These are phyloP conservation scores for Ustilago nuda DNA, from an alignment of 1,284 basidiomycete species.

Conservation along the genomic window DNA sequence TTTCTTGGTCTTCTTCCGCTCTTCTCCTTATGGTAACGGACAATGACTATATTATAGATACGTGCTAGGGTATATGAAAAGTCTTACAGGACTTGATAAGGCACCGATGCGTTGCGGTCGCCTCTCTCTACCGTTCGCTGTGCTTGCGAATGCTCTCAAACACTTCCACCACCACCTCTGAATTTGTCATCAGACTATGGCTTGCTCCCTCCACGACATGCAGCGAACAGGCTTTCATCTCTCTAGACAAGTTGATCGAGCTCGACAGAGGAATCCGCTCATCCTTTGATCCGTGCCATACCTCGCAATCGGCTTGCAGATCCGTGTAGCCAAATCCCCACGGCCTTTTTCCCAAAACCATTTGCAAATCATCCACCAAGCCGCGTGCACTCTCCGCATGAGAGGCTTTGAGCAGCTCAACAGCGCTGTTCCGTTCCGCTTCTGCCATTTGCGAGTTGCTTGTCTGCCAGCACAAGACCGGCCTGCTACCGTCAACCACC, in stretches of 20 bases:
- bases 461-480: neutral
- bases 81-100: neutral
- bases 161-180: constrained; percentile 54
- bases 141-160: constrained; percentile 54
- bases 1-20: too few relatives aligned
- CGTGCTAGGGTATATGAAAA: neutral
- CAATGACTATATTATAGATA: neutral
- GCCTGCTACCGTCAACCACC: constrained; percentile 10
- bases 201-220: constrained; percentile 87
- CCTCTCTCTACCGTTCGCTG: neutral
- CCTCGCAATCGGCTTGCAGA: constrained; percentile 81
- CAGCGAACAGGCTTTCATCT: constrained; percentile 83
- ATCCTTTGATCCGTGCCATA: constrained; percentile 94
- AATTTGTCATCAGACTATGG: constrained; percentile 88
- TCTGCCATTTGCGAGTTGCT: constrained; percentile 6
- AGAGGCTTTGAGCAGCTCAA: constrained; percentile 89
- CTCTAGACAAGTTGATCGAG: constrained; percentile 87
- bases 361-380: constrained; percentile 87
- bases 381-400: constrained; percentile 93
- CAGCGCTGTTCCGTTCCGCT: constrained; percentile 66
- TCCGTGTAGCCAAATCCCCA: constrained; percentile 76
- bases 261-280: constrained; percentile 87
- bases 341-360: constrained; percentile 84
- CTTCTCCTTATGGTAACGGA: neutral
- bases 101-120: neutral